Conservation (phyloP, 306 rosid species). For the Cajanus cajan region DNA sequence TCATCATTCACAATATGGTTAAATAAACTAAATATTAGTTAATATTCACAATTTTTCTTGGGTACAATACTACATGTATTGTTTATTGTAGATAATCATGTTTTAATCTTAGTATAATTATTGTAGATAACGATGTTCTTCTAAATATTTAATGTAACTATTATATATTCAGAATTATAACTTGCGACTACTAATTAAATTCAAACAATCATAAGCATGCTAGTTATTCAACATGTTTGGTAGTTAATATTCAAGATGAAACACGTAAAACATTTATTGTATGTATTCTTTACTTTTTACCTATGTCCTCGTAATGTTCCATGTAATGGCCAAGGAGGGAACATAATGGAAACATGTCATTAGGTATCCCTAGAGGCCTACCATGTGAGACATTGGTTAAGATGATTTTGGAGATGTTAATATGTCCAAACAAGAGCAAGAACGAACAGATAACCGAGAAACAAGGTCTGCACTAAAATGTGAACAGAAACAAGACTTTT, state of each 20-base stretch:
- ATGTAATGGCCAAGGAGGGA: not conserved
- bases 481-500: slow-evolving; percentile 10
- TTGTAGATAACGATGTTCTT: no score
- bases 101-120: no score
- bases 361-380: slow-evolving; percentile 34
- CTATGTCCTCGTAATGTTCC: not conserved
- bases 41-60: no score
- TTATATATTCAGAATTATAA: no score
- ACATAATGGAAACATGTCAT: not conserved
- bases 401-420: slow-evolving; percentile 12
- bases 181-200: no score
- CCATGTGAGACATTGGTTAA: slow-evolving; percentile 27
- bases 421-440: slow-evolving; percentile 16
- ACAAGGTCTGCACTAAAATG: not conserved
- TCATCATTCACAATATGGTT: not conserved
- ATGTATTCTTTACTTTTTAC: not conserved
- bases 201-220: no score
- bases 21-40: no score
- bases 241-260: not conserved
- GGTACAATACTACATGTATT: no score
- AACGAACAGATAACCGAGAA: not conserved
- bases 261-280: not conserved
- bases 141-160: no score
- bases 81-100: no score
- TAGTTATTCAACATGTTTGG: no score